Evolutionary conservation across 208 protist genomes (phyloP), one percentile per base, ranked within the genome.

Genomic region (Pavlovales sp.): DNA sequence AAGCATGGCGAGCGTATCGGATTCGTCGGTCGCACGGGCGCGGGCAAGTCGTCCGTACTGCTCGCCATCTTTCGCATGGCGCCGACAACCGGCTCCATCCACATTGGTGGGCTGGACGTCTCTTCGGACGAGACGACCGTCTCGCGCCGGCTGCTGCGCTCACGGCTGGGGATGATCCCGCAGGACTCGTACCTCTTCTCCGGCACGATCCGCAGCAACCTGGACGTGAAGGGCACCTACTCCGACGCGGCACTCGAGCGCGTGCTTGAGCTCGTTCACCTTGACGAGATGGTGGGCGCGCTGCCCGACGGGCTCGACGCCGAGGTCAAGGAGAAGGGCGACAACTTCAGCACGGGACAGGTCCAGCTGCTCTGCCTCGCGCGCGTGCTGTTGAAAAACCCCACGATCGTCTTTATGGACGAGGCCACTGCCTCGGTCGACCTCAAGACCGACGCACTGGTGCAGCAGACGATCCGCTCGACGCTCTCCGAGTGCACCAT

Each of bases 181-280:
- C 98, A 99, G 94, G 97, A 98, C 84, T 97, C 97, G 39, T 90
- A 98, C 39, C 92, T 99, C 37, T 96, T 99, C 83, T 88, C 93
- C 8, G 98, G 97, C 88, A 97, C 97, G 40, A 89, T 98, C 2
- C 92, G 98, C 88, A 94, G 88, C 41, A 99, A 99, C 93, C 89
- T 99, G 11, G 77, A 94, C 36, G 47, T 90, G 34, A 38, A 37
- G 32, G 37, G 26, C 46, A 28, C 42, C 5, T 37, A 67, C 41
- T 30, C 5, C n/a, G 86, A 93, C 46, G 81, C 67, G 57, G 40
- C 10, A 20, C 1, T 88, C 0, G 78, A 71, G 81, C n/a, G 79
- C 34, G 79, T 66, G 41, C 82, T 90, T 26, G 30, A 32, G 10
- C 78, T 38, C 78, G 78, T 41, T 39, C 37, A 40, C 14, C 78